phyloP scores from a whole-genome alignment of 495 filamentous ascomycete genomes.

The Aspergillus bridgeri region DNA sequence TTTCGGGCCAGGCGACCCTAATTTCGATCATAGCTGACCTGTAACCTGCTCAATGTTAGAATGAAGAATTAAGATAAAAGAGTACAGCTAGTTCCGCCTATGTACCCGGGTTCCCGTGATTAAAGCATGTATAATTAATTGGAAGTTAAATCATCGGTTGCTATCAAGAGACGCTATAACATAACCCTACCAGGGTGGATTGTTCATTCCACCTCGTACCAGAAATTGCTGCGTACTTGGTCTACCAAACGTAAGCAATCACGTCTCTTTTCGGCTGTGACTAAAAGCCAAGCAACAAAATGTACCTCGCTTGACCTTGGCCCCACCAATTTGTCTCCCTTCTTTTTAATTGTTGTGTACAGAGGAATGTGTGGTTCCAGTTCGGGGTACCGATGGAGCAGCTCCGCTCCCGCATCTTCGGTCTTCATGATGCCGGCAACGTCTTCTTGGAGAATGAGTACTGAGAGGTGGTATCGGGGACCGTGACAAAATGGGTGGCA shows the following conservation, averaged over 20 bases:
- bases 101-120: too few relatives aligned
- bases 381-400: constrained; percentile 28
- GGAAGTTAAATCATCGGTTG: too few relatives aligned
- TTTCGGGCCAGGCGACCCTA: too few relatives aligned
- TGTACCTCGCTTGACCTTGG: constrained; percentile 1
- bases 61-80: too few relatives aligned
- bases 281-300: constrained; percentile 1
- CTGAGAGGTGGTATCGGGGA: constrained; percentile 1
- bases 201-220: constrained; percentile 3
- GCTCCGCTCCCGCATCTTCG: constrained; percentile 33
- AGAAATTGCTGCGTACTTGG: constrained; percentile 2
- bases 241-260: constrained; percentile 1
- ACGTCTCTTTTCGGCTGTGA: background rate
- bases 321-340: constrained; percentile 2
- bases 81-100: too few relatives aligned
- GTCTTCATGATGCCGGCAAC: constrained; percentile 34
- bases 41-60: too few relatives aligned
- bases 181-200: too few relatives aligned
- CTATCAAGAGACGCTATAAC: too few relatives aligned
- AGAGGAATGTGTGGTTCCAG: constrained; percentile 21
- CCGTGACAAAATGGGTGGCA: background rate
- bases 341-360: constrained; percentile 1
- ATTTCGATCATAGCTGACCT: too few relatives aligned
- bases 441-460: constrained; percentile 4
- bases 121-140: too few relatives aligned